Evolutionary conservation across 2,329 filamentous ascomycete species (phyloP).

Genomic region (Talaromyces sp.): DNA sequence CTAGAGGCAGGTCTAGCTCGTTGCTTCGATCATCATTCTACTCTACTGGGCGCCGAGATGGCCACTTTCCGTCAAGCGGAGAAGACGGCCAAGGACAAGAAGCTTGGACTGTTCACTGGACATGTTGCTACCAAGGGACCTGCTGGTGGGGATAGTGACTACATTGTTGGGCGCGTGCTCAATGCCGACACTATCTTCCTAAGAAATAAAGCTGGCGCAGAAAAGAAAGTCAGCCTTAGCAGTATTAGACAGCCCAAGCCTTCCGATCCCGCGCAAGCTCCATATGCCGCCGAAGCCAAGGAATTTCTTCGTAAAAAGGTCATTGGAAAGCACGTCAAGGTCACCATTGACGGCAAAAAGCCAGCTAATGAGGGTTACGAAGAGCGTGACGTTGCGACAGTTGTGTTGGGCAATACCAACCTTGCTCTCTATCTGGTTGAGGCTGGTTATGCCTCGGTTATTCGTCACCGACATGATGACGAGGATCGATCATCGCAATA

Average conservation of each 20-base stretch:
- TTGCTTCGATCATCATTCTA: slow-evolving; percentile 95
- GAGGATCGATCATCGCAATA: slow-evolving; percentile 92
- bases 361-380: slow-evolving; percentile 87
- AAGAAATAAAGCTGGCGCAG: slow-evolving; percentile 75
- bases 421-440: slow-evolving; percentile 82
- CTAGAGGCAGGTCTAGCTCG: slow-evolving; percentile 84
- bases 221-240: slow-evolving; percentile 89
- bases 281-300: slow-evolving; percentile 90
- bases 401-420: slow-evolving; percentile 81
- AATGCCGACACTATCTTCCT: slow-evolving; percentile 86
- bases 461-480: slow-evolving; percentile 91
- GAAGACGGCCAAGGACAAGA: slow-evolving; percentile 73
- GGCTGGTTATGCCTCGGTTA: slow-evolving; percentile 87
- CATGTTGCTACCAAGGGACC: slow-evolving; percentile 65
- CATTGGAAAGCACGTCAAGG: slow-evolving; percentile 92
- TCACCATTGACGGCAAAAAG: slow-evolving; percentile 85
- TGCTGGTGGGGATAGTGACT: slow-evolving; percentile 66
- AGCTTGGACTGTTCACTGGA: slow-evolving; percentile 76
- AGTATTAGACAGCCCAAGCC: slow-evolving; percentile 91
- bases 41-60: slow-evolving; percentile 87
- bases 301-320: slow-evolving; percentile 90
- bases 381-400: slow-evolving; percentile 88
- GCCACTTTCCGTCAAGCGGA: slow-evolving; percentile 78
- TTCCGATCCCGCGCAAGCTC: slow-evolving; percentile 78
- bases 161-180: slow-evolving; percentile 77